Evolutionary conservation across 371 early-diverging fungal genomes (phyloP).

Genomic region (Mucor saturninus): DNA sequence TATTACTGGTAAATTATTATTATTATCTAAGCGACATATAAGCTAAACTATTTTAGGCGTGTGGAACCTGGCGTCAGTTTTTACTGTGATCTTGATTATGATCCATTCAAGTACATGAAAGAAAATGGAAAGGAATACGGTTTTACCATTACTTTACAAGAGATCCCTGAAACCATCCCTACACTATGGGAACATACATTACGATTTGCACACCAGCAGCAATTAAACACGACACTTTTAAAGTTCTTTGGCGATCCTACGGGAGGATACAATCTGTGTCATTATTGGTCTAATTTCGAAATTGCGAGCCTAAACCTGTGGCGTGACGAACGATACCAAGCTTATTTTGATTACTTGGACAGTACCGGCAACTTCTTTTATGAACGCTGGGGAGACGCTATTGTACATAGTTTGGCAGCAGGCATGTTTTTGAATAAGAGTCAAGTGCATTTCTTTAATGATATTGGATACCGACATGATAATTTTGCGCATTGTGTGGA

Average conservation of each 20-base stretch:
- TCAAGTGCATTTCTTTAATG: slow-evolving; percentile 90
- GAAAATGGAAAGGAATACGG: slow-evolving; percentile 81
- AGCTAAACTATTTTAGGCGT: slow-evolving; percentile 74
- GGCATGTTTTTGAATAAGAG: slow-evolving; percentile 76
- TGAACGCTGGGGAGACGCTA: slow-evolving; percentile 98
- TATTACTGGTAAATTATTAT: slow-evolving; percentile 84
- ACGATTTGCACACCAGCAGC: slow-evolving; percentile 51
- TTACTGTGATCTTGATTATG: slow-evolving; percentile 88
- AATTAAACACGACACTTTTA: slow-evolving; percentile 40
- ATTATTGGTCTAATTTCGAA: slow-evolving; percentile 92
- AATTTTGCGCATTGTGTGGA: slow-evolving; percentile 47
- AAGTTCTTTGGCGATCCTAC: slow-evolving; percentile 49
- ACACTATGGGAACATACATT: slow-evolving; percentile 80
- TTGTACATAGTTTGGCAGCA: slow-evolving; percentile 91
- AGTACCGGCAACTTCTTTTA: slow-evolving; percentile 88
- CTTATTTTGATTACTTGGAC: slow-evolving; percentile 84
- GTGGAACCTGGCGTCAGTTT: slow-evolving; percentile 93
- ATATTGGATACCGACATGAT: slow-evolving; percentile 76
- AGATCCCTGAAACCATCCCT: slow-evolving; percentile 84
- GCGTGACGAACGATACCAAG: slow-evolving; percentile 69
- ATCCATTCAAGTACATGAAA: slow-evolving; percentile 87
- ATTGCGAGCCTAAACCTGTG: slow-evolving; percentile 85
- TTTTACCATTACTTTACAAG: slow-evolving; percentile 82
- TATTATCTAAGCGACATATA: background rate
- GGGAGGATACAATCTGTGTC: slow-evolving; percentile 68